Percentiles rank a stretch among this genome's conserved stretches.
Evolutionary conservation across 1,284 basidiomycete species (phyloP).

Genomic region (Mycena citricolor): DNA sequence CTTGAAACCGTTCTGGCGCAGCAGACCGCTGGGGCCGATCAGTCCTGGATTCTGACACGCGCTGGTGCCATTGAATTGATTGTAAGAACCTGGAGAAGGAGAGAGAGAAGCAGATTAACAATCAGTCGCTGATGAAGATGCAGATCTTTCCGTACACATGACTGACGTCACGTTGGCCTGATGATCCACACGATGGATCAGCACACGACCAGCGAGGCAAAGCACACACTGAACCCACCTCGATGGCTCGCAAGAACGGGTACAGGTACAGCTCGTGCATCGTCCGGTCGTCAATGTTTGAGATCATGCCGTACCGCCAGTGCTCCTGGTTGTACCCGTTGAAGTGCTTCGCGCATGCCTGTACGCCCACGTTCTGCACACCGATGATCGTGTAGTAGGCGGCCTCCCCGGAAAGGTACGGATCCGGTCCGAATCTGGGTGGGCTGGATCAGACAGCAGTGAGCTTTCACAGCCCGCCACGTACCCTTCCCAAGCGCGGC

Average conservation of each 20-base stretch:
- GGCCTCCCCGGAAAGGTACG: conserved; percentile 64
- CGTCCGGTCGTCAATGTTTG: conserved; percentile 67
- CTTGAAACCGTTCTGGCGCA: conserved; percentile 41
- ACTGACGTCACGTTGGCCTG: conserved; percentile 64
- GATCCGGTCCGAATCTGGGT: conserved; percentile 58
- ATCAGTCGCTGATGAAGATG: too few species aligned
- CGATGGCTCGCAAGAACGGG: conserved; percentile 51
- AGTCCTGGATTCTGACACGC: conserved; percentile 40
- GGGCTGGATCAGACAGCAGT: conserved; percentile 3
- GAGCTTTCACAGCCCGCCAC: too few species aligned
- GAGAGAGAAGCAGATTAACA: too few species aligned
- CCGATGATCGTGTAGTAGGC: conserved; percentile 61
- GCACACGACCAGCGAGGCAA: not conserved
- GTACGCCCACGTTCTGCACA: conserved; percentile 64
- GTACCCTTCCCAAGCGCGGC: conserved; percentile 66
- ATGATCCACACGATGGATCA: conserved; percentile 9
- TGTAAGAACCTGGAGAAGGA: too few species aligned
- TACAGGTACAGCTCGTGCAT: conserved; percentile 59
- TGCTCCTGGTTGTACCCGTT: conserved; percentile 57
- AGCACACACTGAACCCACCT: conserved; percentile 30
- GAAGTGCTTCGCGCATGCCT: conserved; percentile 67
- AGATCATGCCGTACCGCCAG: conserved; percentile 42
- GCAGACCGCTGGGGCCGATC: conserved; percentile 35
- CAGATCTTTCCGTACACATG: conserved; percentile 79
- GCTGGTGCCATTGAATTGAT: conserved; percentile 44